Conservation (phyloP, 768 basidiomycete genomes). For the Galerina sulciceps region DNA sequence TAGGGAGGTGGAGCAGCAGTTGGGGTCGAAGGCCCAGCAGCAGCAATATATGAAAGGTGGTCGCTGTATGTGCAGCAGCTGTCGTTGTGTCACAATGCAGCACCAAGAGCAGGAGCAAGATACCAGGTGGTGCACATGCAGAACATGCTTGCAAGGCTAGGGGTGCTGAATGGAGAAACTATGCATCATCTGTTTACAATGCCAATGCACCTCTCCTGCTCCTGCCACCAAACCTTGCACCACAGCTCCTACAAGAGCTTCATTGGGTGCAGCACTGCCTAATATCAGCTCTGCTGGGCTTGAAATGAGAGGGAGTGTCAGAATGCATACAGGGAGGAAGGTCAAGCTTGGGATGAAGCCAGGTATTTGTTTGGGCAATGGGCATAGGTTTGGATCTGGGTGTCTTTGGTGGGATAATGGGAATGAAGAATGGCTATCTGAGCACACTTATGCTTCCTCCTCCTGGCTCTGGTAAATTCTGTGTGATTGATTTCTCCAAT, state of each 20-base stretch:
- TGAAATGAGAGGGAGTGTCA: too few relatives aligned
- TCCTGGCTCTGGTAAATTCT: background rate
- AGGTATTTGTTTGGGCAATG: background rate
- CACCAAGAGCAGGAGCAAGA: conserved; percentile 8
- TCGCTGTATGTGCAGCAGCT: conserved; percentile 7
- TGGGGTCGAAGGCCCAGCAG: conserved; percentile 4
- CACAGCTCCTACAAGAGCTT: background rate
- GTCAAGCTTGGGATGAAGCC: too few relatives aligned
- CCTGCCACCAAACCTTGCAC: too few relatives aligned
- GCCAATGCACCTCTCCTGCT: too few relatives aligned
- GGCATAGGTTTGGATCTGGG: background rate
- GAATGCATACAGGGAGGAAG: too few relatives aligned
- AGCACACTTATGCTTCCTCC: background rate
- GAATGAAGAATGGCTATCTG: background rate
- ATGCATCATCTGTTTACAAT: conserved; percentile 45
- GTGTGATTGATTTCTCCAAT: background rate
- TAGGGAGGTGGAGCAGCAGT: conserved; percentile 15
- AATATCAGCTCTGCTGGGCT: too few relatives aligned
- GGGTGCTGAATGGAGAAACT: conserved; percentile 51
- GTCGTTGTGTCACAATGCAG: conserved; percentile 7
- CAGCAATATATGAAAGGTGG: conserved; percentile 20
- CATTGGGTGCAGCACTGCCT: background rate
- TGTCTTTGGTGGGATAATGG: too few relatives aligned
- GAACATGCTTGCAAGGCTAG: conserved; percentile 36
- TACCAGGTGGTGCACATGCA: conserved; percentile 33